Base-by-base conservation (phyloP, 768 basidiomycete species). In the Trametes elegans region DNA sequence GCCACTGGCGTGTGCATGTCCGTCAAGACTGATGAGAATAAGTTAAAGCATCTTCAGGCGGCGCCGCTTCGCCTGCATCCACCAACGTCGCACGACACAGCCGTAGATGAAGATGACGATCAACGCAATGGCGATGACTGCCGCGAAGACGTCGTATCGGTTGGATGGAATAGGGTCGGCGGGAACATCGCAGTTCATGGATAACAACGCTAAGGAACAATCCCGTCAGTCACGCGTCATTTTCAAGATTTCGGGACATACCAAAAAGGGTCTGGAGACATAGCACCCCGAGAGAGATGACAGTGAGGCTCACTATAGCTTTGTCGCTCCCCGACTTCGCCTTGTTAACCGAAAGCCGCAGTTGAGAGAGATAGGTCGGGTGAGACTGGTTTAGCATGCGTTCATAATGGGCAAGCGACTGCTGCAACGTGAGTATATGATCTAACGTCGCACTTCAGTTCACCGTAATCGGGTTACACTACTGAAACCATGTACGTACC, bases 391-490 rank as follows among this genome's bases (percentile, higher is more conserved):
- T 85, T 44, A 98, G 76, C 72, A 93, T 87, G 27, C 87, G 87
- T 66, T 98, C 93, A 71, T 90, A 92, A 70, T 96, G 88, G 10
- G 74, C 78, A 53, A 98, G 78, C 1, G 90, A 82, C 63, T 91
- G 87, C 64, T 95, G 91, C 52, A 98, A 74, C 3, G 90, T 85
- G 21, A 94, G 69, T 61, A 97, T 93, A 67, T 98, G 95, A 70
- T 98, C 94, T 94, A 23, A 14, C 6, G 2, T n/a, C 1, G 26
- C 14, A 9, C 18, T 24, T 10, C 35, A 19, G 7, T 24, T n/a
- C n/a, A n/a, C n/a, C n/a, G n/a, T n/a, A n/a, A n/a, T n/a, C n/a
- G 3, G 14, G 16, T 9, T 27, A 7, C 19, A 27, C n/a, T 1
- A 23, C 10, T 11, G 1, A 14, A 21, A 29, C 26, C 0, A 54